These are phyloP conservation scores for Trichoderma guizhouense DNA, from an alignment of 2,329 filamentous ascomycete species.

Conservation along the genomic window DNA sequence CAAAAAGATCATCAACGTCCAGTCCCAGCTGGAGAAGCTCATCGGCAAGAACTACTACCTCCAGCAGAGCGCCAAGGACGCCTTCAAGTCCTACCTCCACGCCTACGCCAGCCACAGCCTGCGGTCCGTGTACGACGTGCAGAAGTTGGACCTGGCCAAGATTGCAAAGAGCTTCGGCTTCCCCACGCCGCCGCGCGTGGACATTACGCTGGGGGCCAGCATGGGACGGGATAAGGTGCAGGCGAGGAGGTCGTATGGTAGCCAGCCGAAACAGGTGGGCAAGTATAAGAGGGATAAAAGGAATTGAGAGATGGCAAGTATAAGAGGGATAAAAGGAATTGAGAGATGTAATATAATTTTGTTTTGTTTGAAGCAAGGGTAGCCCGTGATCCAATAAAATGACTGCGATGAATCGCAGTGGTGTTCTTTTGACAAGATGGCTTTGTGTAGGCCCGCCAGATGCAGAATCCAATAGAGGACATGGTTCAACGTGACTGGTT, in stretches of 20 bases:
- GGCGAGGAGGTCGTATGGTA: slow-evolving; percentile 69
- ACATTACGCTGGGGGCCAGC: slow-evolving; percentile 78
- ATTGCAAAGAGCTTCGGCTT: slow-evolving; percentile 84
- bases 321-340: slow-evolving; percentile 20
- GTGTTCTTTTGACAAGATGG: neutral
- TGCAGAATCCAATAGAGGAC: neutral
- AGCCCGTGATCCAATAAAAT: slow-evolving; percentile 6
- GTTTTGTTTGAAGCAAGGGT: slow-evolving; percentile 17
- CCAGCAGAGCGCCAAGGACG: slow-evolving; percentile 76
- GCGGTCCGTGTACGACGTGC: slow-evolving; percentile 66
- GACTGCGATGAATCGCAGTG: neutral
- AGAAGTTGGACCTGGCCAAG: slow-evolving; percentile 79
- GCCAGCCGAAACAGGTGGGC: slow-evolving; percentile 63
- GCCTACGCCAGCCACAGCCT: slow-evolving; percentile 77
- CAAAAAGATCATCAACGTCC: slow-evolving; percentile 87
- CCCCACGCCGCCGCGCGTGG: slow-evolving; percentile 72
- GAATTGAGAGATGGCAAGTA: slow-evolving; percentile 19
- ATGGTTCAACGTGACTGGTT: neutral
- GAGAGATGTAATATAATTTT: neutral
- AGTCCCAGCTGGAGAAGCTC: slow-evolving; percentile 89
- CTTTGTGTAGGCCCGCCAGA: neutral
- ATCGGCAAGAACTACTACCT: slow-evolving; percentile 96
- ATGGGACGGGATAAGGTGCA: slow-evolving; percentile 67
- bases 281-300: slow-evolving; percentile 21
- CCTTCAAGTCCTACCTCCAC: slow-evolving; percentile 87